Conservation (phyloP, 2,329 filamentous ascomycete genomes). For the Aspergillus aculeatinus region DNA sequence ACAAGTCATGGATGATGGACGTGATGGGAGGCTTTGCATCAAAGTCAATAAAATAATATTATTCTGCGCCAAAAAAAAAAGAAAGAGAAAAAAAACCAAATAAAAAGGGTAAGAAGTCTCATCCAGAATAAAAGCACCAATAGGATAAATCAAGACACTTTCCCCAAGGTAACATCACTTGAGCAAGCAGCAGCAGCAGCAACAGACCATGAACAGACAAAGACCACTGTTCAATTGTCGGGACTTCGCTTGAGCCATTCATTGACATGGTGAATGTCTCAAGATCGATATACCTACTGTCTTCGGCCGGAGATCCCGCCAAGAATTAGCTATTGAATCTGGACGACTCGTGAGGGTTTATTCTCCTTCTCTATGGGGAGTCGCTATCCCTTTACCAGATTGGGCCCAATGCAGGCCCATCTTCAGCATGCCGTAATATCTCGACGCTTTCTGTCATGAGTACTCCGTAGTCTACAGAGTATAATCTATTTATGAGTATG, state of each 20-base stretch:
- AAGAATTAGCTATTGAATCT: not conserved
- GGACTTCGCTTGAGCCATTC: not conserved
- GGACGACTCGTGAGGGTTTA: not conserved
- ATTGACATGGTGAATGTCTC: not conserved
- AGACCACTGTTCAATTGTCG: too few species aligned
- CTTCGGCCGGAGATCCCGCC: not conserved
- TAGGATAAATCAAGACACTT: not conserved
- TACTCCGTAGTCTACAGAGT: too few species aligned
- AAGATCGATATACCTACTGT: not conserved
- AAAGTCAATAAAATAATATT: not conserved
- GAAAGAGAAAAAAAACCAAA: not conserved
- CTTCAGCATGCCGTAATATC: not conserved
- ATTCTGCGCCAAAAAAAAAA: not conserved
- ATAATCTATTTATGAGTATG: not conserved
- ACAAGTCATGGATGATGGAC: not conserved
- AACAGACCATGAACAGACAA: too few species aligned
- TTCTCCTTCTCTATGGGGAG: not conserved
- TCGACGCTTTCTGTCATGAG: not conserved
- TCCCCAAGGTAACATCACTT: too few species aligned
- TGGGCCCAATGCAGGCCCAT: not conserved
- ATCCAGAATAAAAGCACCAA: not conserved
- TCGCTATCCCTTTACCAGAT: not conserved
- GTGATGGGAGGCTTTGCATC: not conserved
- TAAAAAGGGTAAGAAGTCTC: not conserved
- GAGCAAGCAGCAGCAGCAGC: too few species aligned